Base-by-base conservation (phyloP, 1,284 basidiomycete species). In the Mycosarcoma mackinlayi region DNA sequence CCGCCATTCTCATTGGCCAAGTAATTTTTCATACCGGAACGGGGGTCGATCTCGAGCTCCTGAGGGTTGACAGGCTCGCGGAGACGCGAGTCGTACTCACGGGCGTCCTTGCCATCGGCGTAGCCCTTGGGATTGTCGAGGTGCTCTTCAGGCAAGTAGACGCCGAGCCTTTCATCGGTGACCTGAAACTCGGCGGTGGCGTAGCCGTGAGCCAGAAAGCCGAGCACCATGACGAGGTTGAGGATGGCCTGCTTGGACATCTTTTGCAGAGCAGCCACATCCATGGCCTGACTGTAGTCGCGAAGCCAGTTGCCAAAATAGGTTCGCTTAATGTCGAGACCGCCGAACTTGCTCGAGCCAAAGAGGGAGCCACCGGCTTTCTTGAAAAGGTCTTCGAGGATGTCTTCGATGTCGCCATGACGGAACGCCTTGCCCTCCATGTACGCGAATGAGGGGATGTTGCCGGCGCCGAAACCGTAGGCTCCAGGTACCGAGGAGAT, bases 21-120 rank as follows among this genome's bases (percentile, higher is more conserved):
- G 82, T 95, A 97, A 79, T 94, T 94, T 85, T 96, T 96, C 93
- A 97, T 95, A 6, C 93, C 94, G 0, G 91, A 92, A 10, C 87
- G 85, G 1, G 88, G 88, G 82, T 97, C 94, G 21, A 97, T 87
- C 75, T 94, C 91, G 6, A 96, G 86, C 81, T 97, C 94, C 39
- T 87, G 84, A 0, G 90, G 90, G 57, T 88, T 83, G 44, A 93
- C 88, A 3, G 91, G 92, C 16, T 89, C 89, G 45, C 92, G 87
- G 38, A 93, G 87, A 52, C 90, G 89, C 2, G 87, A 87, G 76
- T 96, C 88, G 74, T 90, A 92, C 72, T 87, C 86, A 41, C 91
- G 86, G 0, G 94, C 71, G 47, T 82, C 92, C 83, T 94, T 90
- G 18, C 91, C 90, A n/a, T 89, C 89, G 90, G 92, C 73, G 54